These are phyloP conservation scores for Globisporangium sylvaticum DNA, from an alignment of 352 stramenopile genomes.

Conservation along the genomic window DNA sequence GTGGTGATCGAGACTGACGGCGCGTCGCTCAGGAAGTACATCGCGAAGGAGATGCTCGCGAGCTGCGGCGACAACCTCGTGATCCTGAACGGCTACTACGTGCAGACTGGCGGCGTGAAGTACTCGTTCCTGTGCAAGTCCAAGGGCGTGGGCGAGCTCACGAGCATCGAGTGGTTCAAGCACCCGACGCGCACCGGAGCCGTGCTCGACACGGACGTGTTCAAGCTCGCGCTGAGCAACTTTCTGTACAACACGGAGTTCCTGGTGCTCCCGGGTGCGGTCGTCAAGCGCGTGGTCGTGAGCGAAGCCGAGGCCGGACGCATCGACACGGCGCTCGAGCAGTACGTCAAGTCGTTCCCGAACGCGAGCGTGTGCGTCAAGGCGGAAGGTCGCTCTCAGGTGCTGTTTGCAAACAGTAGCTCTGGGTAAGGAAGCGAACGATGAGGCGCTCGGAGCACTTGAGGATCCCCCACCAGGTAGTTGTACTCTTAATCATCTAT, in stretches of 20 bases:
- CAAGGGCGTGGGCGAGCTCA: slow-evolving; percentile 19
- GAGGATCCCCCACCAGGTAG: no score
- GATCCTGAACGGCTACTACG: slow-evolving; percentile 35
- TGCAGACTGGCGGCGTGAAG: slow-evolving; percentile 36
- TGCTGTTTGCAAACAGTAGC: not conserved
- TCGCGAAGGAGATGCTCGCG: slow-evolving; percentile 26
- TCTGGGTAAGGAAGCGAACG: not conserved
- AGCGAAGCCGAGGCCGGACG: slow-evolving; percentile 55
- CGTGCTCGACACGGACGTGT: slow-evolving; percentile 12
- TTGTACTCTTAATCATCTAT: not conserved
- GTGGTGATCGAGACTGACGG: slow-evolving; percentile 28
- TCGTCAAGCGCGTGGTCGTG: slow-evolving; percentile 30
- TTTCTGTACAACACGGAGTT: slow-evolving; percentile 18
- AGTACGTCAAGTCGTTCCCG: slow-evolving; percentile 6
- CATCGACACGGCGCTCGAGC: slow-evolving; percentile 28
- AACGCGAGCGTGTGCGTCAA: slow-evolving; percentile 4
- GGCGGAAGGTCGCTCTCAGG: slow-evolving; percentile 4
- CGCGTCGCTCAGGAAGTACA: slow-evolving; percentile 35
- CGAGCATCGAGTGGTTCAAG: slow-evolving; percentile 34
- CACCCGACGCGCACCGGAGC: slow-evolving; percentile 15
- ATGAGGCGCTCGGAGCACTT: not conserved
- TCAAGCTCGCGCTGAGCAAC: slow-evolving; percentile 18
- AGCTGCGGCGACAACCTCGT: slow-evolving; percentile 27
- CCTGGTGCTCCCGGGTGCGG: slow-evolving; percentile 33
- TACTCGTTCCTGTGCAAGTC: slow-evolving; percentile 37